Percentiles rank a stretch among this genome's conserved stretches.
phyloP scores from a whole-genome alignment of 2,329 filamentous ascomycete genomes.

The Colletotrichum spaethianum region DNA sequence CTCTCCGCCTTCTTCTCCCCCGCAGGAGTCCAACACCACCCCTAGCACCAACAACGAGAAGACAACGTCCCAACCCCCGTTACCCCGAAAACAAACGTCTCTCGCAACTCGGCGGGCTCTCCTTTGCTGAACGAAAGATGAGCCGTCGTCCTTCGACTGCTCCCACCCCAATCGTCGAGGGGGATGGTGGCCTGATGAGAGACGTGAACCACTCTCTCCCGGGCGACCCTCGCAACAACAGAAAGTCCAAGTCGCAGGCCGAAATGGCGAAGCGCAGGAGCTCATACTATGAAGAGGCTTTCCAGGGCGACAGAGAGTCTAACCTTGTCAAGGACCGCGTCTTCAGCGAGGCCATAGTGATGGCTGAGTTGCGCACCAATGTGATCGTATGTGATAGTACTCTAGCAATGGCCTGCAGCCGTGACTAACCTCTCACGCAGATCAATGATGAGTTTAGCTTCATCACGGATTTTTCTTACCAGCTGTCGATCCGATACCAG shows the following conservation, averaged over 20 bases:
- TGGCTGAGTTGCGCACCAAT: conserved; percentile 76
- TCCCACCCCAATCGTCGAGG: conserved; percentile 52
- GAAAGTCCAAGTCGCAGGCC: conserved; percentile 50
- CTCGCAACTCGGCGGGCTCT: conserved; percentile 34
- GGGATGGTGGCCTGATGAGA: conserved; percentile 53
- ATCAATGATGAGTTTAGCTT: conserved; percentile 83
- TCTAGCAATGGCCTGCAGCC: neutral
- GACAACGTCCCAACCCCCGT: conserved; percentile 9
- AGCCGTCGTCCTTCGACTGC: conserved; percentile 41
- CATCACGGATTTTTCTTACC: conserved; percentile 80
- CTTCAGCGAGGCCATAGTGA: conserved; percentile 69
- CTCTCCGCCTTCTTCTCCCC: conserved; percentile 35
- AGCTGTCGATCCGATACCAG: conserved; percentile 82
- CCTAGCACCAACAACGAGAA: conserved; percentile 23
- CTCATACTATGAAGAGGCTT: conserved; percentile 63
- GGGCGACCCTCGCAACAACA: conserved; percentile 51
- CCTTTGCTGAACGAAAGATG: conserved; percentile 52
- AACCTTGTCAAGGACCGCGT: conserved; percentile 61
- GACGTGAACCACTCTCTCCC: conserved; percentile 57
- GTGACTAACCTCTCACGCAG: conserved; percentile 55
- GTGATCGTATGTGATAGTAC: conserved; percentile 65
- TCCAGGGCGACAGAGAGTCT: conserved; percentile 51
- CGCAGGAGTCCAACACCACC: conserved; percentile 17
- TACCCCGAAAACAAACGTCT: conserved; percentile 33
- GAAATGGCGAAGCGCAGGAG: conserved; percentile 55